Evolutionary conservation across 1,284 basidiomycete species (phyloP).

Genomic region (Puccinia triticina): DNA sequence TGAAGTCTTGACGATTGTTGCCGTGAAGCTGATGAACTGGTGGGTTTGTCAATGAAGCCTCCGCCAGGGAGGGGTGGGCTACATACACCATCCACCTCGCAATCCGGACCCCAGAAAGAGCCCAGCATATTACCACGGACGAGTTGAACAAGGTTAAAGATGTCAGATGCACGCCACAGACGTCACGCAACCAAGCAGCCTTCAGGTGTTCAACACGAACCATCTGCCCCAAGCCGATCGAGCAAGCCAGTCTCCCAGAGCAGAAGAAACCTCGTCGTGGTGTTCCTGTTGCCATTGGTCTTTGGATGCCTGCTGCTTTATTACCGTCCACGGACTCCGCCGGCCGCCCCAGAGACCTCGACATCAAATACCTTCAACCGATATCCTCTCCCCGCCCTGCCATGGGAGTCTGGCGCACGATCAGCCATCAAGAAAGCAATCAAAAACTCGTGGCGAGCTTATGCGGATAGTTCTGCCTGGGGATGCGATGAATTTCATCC

Average conservation of each 20-base stretch:
- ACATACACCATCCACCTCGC: too few species aligned
- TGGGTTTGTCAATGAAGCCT: too few species aligned
- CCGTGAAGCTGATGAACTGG: too few species aligned
- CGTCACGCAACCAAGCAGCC: background rate
- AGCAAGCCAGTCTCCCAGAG: background rate
- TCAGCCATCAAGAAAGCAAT: conserved; percentile 30
- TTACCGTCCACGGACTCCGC: background rate
- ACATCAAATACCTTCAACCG: background rate
- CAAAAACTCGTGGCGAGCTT: conserved; percentile 41
- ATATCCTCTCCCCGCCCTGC: conserved; percentile 7
- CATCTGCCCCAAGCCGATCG: background rate
- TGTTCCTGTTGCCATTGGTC: background rate
- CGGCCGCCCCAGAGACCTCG: background rate
- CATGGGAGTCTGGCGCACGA: conserved; percentile 7
- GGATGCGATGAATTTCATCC: conserved; percentile 50
- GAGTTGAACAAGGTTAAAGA: background rate
- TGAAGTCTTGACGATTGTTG: too few species aligned
- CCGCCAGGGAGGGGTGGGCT: too few species aligned
- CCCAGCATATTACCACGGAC: too few species aligned
- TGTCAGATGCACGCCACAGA: background rate
- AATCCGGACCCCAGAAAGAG: too few species aligned
- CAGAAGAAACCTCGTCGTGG: background rate
- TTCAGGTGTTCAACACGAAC: background rate
- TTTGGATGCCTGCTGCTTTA: background rate
- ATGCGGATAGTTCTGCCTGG: conserved; percentile 46